A percentile compares a stretch with the other conserved stretches of the same genome.
These are phyloP conservation scores for Cordyceps fumosorosea DNA, from an alignment of 2,329 filamentous ascomycete genomes.

Conservation along the genomic window DNA sequence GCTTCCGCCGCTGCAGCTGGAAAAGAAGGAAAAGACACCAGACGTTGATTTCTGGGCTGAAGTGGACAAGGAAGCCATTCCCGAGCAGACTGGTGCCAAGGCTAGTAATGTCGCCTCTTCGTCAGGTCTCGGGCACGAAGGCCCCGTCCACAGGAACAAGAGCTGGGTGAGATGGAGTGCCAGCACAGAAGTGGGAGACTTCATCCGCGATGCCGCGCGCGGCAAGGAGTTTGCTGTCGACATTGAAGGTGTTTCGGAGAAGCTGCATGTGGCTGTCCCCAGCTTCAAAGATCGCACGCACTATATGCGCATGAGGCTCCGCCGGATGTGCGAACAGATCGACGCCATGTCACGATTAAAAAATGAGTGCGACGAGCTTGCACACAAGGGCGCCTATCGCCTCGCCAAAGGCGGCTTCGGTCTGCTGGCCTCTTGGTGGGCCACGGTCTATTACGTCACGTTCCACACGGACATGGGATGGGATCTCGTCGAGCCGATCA, in stretches of 20 bases:
- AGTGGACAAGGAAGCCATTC: conserved; percentile 52
- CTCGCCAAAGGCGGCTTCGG: conserved; percentile 76
- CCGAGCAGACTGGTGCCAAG: conserved; percentile 26
- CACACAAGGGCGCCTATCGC: conserved; percentile 69
- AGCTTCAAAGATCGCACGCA: conserved; percentile 88
- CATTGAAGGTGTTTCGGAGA: conserved; percentile 59
- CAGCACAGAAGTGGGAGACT: conserved; percentile 87
- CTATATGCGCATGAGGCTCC: conserved; percentile 71
- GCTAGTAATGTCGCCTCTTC: conserved; percentile 57
- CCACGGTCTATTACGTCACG: conserved; percentile 65
- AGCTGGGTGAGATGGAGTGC: conserved; percentile 80
- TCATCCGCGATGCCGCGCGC: conserved; percentile 81
- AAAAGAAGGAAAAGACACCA: conserved; percentile 63
- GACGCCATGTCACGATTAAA: conserved; percentile 67
- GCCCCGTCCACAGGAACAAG: conserved; percentile 34
- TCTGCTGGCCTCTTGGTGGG: conserved; percentile 72
- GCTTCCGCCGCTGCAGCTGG: conserved; percentile 61
- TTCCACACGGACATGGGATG: conserved; percentile 74
- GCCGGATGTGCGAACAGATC: conserved; percentile 64
- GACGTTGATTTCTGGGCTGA: conserved; percentile 74
- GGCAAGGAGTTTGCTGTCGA: conserved; percentile 79
- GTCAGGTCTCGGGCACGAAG: conserved; percentile 62
- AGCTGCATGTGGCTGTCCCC: conserved; percentile 74
- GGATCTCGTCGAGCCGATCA: conserved; percentile 88
- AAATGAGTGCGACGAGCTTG: conserved; percentile 70